Evolutionary conservation across 768 basidiomycete species (phyloP).

Genomic region (Auricularia cornea): DNA sequence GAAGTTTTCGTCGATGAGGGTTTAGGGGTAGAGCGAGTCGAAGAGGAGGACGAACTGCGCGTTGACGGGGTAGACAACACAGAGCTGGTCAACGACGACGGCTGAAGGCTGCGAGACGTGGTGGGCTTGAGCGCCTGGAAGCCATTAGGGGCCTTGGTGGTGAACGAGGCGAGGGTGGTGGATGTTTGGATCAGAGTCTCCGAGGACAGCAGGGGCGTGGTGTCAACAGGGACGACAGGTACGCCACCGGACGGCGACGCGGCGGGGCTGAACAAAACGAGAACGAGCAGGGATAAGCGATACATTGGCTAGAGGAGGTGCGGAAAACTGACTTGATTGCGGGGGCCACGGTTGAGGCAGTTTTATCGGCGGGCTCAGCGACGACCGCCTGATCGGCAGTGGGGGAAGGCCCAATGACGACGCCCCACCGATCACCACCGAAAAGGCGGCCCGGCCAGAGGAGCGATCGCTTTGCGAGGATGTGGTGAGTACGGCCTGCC

Average conservation of each 20-base stretch:
- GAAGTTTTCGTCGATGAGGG: not conserved
- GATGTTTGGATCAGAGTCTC: not conserved
- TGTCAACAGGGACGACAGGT: too few species aligned
- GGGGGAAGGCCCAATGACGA: constrained; percentile 31
- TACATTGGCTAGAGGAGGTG: not conserved
- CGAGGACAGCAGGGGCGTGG: not conserved
- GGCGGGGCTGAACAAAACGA: not conserved
- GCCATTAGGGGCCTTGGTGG: not conserved
- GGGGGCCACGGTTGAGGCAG: not conserved
- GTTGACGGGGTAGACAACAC: not conserved
- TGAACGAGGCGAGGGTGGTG: not conserved
- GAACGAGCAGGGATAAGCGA: not conserved
- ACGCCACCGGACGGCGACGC: not conserved
- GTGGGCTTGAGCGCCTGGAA: not conserved
- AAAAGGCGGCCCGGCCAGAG: constrained; percentile 38
- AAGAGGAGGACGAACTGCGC: not conserved
- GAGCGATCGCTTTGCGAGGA: constrained; percentile 25
- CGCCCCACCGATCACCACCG: constrained; percentile 51
- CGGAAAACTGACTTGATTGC: not conserved
- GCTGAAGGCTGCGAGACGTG: not conserved
- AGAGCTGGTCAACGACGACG: not conserved
- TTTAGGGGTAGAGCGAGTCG: not conserved
- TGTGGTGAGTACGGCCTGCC: constrained; percentile 9
- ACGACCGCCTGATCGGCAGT: not conserved
- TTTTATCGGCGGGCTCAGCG: not conserved